These are phyloP conservation scores for Trifolium dubium DNA, from an alignment of 306 rosid species.

Conservation along the genomic window DNA sequence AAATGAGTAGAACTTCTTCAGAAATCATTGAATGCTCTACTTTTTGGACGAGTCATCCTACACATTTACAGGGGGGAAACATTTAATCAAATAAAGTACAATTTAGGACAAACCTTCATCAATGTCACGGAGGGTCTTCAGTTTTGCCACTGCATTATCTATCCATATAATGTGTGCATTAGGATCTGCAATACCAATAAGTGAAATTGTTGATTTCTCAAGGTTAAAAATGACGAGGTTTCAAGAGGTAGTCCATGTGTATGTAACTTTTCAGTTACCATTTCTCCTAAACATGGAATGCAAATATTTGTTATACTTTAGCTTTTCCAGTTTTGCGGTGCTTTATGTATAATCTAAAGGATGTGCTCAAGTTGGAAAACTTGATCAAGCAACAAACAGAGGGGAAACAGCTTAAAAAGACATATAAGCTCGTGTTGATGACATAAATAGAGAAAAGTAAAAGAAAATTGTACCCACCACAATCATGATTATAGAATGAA, in stretches of 20 bases:
- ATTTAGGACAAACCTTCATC: constrained; percentile 61
- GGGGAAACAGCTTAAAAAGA: not conserved
- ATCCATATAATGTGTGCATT: constrained; percentile 90
- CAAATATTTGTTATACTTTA: constrained; percentile 20
- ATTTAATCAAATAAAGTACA: constrained; percentile 13
- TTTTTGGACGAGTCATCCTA: constrained; percentile 6
- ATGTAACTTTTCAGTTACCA: not conserved
- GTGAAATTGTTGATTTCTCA: constrained; percentile 26
- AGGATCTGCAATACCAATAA: constrained; percentile 71
- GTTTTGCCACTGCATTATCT: constrained; percentile 69
- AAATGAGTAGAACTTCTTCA: constrained; percentile 5
- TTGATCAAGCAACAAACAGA: constrained; percentile 17
- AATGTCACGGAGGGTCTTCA: constrained; percentile 78
- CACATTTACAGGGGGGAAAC: constrained; percentile 25
- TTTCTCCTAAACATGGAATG: constrained; percentile 1
- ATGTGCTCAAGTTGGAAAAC: constrained; percentile 11
- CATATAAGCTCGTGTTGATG: not conserved
- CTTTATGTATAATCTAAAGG: constrained; percentile 21
- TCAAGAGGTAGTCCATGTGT: not conserved
- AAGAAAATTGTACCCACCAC: constrained; percentile 58
- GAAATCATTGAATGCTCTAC: constrained; percentile 25
- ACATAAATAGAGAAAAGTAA: constrained; percentile 17
- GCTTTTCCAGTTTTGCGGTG: not conserved
- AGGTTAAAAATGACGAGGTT: not conserved
- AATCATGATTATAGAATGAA: constrained; percentile 92